Base-by-base conservation (phyloP, 2,329 filamentous ascomycete species). In the Paradendryphiella salina region DNA sequence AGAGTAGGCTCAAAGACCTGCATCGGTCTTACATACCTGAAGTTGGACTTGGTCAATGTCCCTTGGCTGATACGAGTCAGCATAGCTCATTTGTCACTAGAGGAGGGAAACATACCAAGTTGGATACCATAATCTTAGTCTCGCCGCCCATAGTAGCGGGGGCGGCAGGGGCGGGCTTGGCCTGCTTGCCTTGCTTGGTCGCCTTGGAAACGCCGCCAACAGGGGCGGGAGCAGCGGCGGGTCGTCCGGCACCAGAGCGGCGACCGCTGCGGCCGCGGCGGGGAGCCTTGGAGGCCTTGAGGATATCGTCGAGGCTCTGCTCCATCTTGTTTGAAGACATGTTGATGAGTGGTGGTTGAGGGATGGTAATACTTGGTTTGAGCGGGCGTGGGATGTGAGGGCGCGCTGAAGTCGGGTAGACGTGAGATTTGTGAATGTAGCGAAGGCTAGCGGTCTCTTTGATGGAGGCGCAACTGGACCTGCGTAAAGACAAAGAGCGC, bases 61-160 rank as follows among this genome's bases (percentile, higher is more conserved):
- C 81, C 87, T 86, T 75, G 94, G 94, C 90, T 97, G 64, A 28
- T 13, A 48, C 14, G 42, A 21, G 76, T 88, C 79, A 88, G 82
- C 56, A 36, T 8, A 10, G 14, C 35, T 54, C 23, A 14, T 32
- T 36, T 20, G n/a, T 18, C 3, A 15, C 18, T 14, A 9, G 65
- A 3, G 21, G 21, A 29, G 11, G 6, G n/a, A 10, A 20, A 77
- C 91, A 77, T 87, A 96, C 92, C 82, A 99, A 84, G 81, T 95
- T 95, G 87, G 90, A 96, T 79, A 99, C 93, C 77, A 96, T 89
- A 79, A 97, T 93, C 80, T 96, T 97, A 82, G 90, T 95, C 65
- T 95, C 90, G 70, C 85, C 85, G 67, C 80, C 79, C 55, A 77
- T 75, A 60, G 80, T 75, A 61, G 80, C 77, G 53, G 83, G 82